Evolutionary conservation across 352 stramenopile species (phyloP).

Genomic region (Thalassiosira delicatula): DNA sequence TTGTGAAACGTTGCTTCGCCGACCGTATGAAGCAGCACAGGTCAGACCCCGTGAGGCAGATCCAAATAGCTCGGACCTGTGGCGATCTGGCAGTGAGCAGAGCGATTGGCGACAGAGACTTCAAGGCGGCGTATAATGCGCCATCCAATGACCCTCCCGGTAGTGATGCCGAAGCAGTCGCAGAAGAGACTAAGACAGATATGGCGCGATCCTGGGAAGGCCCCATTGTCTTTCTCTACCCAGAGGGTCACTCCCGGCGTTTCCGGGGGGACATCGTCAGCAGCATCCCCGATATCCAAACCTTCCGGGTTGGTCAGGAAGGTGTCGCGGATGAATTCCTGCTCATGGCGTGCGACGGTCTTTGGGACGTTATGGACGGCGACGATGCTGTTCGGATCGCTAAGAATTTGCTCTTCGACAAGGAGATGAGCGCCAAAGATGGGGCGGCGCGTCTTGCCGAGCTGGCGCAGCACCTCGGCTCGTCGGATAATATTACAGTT

Average conservation of each 20-base stretch:
- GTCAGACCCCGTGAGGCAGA: slow-evolving; percentile 69
- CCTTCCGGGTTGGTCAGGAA: slow-evolving; percentile 58
- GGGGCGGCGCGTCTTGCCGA: slow-evolving; percentile 75
- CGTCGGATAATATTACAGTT: slow-evolving; percentile 83
- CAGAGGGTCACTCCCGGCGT: slow-evolving; percentile 62
- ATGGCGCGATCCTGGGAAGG: slow-evolving; percentile 61
- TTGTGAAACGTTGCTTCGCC: slow-evolving; percentile 74
- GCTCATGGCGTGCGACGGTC: slow-evolving; percentile 75
- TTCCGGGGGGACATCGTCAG: slow-evolving; percentile 82
- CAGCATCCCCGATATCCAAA: slow-evolving; percentile 67
- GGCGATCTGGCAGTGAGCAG: slow-evolving; percentile 80
- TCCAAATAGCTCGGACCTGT: slow-evolving; percentile 78
- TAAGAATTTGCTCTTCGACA: slow-evolving; percentile 75
- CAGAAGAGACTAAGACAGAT: not conserved
- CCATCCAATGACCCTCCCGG: no score
- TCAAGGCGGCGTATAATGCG: slow-evolving; percentile 77
- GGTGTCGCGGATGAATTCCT: slow-evolving; percentile 69
- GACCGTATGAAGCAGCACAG: slow-evolving; percentile 70
- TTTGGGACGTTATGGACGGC: slow-evolving; percentile 81
- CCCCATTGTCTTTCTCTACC: slow-evolving; percentile 70
- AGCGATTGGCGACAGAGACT: slow-evolving; percentile 80
- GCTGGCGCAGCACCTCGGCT: slow-evolving; percentile 80
- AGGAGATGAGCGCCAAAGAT: slow-evolving; percentile 70
- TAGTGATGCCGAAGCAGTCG: no score
- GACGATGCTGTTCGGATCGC: slow-evolving; percentile 73